A percentile compares a stretch with the other conserved stretches of the same genome.
Conservation (phyloP, 164 flowering plant species). For the Umbellularia californica region DNA sequence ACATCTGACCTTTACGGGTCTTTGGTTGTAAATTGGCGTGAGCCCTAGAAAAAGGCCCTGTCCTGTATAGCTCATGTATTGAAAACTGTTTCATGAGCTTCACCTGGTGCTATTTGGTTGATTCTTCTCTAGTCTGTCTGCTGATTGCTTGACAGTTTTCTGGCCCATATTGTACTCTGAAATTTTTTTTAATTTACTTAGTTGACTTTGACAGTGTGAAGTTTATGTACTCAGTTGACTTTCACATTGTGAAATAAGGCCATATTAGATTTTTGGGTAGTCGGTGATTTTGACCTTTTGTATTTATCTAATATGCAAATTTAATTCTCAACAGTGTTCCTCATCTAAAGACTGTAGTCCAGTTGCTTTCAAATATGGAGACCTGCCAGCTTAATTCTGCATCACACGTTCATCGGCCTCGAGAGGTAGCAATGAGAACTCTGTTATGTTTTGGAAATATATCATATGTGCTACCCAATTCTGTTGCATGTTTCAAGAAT, state of each 20-base stretch:
- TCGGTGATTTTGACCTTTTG: too few relatives aligned
- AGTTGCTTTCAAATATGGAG: slow-evolving; percentile 60
- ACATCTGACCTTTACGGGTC: background rate
- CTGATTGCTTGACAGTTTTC: background rate
- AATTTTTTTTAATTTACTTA: too few relatives aligned
- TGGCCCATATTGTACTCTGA: too few relatives aligned
- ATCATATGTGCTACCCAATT: too few relatives aligned
- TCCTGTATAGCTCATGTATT: background rate
- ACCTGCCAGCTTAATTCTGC: slow-evolving; percentile 57
- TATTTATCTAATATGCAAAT: background rate
- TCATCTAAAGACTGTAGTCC: too few relatives aligned
- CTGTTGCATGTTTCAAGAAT: too few relatives aligned
- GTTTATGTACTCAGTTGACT: too few relatives aligned
- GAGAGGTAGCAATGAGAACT: slow-evolving; percentile 12
- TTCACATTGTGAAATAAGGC: background rate
- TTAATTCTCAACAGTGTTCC: background rate
- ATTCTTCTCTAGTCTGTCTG: background rate
- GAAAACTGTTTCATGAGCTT: background rate
- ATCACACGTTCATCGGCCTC: slow-evolving; percentile 23
- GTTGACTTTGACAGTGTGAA: background rate
- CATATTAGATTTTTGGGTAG: background rate
- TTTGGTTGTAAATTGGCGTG: background rate
- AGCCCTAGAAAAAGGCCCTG: background rate
- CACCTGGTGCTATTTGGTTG: background rate
- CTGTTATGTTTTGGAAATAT: background rate